Conservation (phyloP, 23 red algal species). For the Pyropia yezoensis region DNA sequence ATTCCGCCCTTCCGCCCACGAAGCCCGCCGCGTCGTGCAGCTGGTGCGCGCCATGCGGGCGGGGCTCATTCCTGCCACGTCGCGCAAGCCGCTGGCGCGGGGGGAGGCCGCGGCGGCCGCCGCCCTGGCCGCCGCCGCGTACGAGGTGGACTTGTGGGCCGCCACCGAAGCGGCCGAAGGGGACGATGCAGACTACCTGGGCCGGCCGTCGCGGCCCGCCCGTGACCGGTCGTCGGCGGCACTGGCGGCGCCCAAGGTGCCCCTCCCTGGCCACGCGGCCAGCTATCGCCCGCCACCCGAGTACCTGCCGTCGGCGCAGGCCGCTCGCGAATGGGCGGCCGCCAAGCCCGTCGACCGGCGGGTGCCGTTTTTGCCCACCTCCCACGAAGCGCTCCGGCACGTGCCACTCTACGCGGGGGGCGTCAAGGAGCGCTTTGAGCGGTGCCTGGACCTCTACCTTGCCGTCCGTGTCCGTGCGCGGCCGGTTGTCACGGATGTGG, state of each 20-base stretch:
- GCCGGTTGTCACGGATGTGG: conserved; percentile 40
- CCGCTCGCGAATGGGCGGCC: conserved; percentile 26
- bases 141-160: conserved; percentile 68
- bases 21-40: conserved; percentile 56
- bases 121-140: conserved; percentile 19
- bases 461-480: conserved; percentile 42
- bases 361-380: conserved; percentile 43
- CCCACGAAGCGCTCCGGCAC: conserved; percentile 56
- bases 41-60: conserved; percentile 72
- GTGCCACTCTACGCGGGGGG: conserved; percentile 67
- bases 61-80: conserved; percentile 8
- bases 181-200: background rate
- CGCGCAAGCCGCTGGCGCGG: conserved; percentile 13
- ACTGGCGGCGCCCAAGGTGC: conserved; percentile 64
- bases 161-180: conserved; percentile 22
- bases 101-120: conserved; percentile 10
- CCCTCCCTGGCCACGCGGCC: conserved; percentile 70
- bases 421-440: conserved; percentile 81
- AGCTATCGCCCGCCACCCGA: conserved; percentile 89
- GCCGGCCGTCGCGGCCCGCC: conserved; percentile 17
- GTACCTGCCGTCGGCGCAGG: conserved; percentile 51
- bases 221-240: conserved; percentile 31
- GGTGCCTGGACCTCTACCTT: conserved; percentile 91
- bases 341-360: conserved; percentile 48
- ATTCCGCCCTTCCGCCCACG: conserved; percentile 79